phyloP scores from a whole-genome alignment of 306 rosid species.

The Mucuna pruriens region DNA sequence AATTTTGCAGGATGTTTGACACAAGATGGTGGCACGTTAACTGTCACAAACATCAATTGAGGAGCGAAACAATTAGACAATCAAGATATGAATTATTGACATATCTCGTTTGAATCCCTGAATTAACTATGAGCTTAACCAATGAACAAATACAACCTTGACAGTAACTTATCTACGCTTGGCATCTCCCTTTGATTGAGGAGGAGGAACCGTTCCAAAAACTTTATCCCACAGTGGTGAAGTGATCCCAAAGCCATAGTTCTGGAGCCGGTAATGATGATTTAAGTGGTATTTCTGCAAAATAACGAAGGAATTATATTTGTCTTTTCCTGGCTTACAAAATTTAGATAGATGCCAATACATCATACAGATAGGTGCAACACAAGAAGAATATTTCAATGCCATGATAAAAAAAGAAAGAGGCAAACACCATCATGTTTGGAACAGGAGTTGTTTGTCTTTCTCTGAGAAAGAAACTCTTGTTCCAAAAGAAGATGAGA shows the following conservation, averaged over 20 bases:
- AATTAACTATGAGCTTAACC: conserved; percentile 45
- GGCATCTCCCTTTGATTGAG: conserved; percentile 47
- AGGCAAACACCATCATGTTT: background rate
- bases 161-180: conserved; percentile 51
- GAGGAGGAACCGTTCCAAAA: conserved; percentile 80
- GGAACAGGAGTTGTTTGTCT: background rate
- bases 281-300: conserved; percentile 88
- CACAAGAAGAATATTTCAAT: conserved; percentile 5
- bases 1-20: conserved; percentile 34
- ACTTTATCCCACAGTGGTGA: conserved; percentile 84
- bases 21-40: conserved; percentile 35
- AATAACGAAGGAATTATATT: background rate
- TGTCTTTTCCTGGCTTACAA: conserved; percentile 27
- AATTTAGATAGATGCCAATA: background rate
- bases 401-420: background rate
- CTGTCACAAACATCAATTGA: conserved; percentile 36
- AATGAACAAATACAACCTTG: conserved; percentile 37
- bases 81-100: conserved; percentile 25
- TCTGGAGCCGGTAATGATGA: conserved; percentile 80
- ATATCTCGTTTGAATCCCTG: conserved; percentile 35
- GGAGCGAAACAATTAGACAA: conserved; percentile 39
- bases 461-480: conserved; percentile 10
- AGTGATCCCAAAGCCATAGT: conserved; percentile 87
- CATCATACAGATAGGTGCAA: background rate
- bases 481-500: conserved; percentile 7